Base-by-base conservation (phyloP, 1,284 basidiomycete genomes). In the Schizophyllum amplum region DNA sequence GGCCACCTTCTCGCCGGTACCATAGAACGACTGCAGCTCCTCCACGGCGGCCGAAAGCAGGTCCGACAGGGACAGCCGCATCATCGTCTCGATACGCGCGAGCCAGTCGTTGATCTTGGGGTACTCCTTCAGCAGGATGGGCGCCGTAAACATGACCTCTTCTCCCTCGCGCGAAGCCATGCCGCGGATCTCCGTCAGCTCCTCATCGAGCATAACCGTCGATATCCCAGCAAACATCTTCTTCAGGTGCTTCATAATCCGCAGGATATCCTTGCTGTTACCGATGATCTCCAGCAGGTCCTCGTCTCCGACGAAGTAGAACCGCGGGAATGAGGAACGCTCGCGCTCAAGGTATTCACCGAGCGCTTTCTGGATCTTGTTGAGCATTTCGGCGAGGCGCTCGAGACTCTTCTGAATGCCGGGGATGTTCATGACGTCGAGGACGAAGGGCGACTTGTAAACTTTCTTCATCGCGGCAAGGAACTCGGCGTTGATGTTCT, bases 171-270 rank as follows among this genome's bases (percentile, higher is more conserved):
- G 80, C 4, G 95, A 98, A 4, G 90, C 85, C 84, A 98, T 95
- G 53, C 89, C 93, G 65, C 85, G 83, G 59, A 94, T 94, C 66
- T 90, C 82, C 1, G 91, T 89, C 59, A 93, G 73, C 51, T 94
- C 92, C 6, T 94, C 91, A 68, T 97, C 92, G n/a, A 98, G 78
- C 63, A 79, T 81, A 60, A 99, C 80, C 0, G 92, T 93, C 0
- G 93, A 90, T 51, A 99, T 89, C 47, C 98, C 97, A 5, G 97
- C 97, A 71, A 99, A 99, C 97, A 99, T 99, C 82, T 99, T 99
- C 77, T 98, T 98, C 61, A 99, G 81, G 72, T 99, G 97, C 68
- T 98, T 98, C 88, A 97, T 92, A 70, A 98, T 92, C 25, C 96
- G 89, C 52, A 93, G 75, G 62, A 98, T 96, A 67, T 99, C 97